Base-by-base conservation (phyloP, 192 early-diverging fungal species). In the Kickxella alabastrina region DNA sequence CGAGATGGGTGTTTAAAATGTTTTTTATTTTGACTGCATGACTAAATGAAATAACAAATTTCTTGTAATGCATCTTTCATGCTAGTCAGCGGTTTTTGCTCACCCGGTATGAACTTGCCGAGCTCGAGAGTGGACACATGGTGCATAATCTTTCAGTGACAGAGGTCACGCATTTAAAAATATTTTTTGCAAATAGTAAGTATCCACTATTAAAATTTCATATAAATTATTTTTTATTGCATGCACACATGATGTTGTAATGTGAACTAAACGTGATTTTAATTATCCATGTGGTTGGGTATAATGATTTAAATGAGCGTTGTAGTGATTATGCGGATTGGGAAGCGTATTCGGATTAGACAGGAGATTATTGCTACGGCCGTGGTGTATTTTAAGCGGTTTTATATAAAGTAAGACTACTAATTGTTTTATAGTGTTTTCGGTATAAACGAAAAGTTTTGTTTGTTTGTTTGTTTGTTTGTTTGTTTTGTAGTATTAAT, bases 331-430 rank as follows among this genome's bases (percentile, higher is more conserved):
- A 70, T 82, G 51, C 82, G 80, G 40, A 65, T 92, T 38, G 90
- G 86, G 19, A 85, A 85, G 29, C 75, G 78, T 32, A 42, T 92
- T 12, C 77, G 83, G n/a, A 56, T 85, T 23, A 65, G 87, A 42
- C 93, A 94, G 60, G 86, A 89, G 28, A 87, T 91, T 19, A 72
- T 93, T 5, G 87, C 90, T 0, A 91, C 92, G 9, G 90, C 89
- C 3, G 59, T 83, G 28, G 84, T 91, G 3, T 96, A 93, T 49
- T 93, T 94, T 42, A 91, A 90, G 65, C 79, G 93, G 15, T 94
- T 93, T 61, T 93, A 90, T 65, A 81, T 84, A 63, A 89, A 83
- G 87, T 87, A 80, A 65, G 80, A n/a, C n/a, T n/a, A n/a, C n/a
- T n/a, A n/a, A n/a, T n/a, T n/a, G n/a, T n/a, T n/a, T n/a, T n/a